Evolutionary conservation across 257 asterid genomes (phyloP), one percentile per base, ranked within the genome.

Genomic region (Paulownia fortunei): DNA sequence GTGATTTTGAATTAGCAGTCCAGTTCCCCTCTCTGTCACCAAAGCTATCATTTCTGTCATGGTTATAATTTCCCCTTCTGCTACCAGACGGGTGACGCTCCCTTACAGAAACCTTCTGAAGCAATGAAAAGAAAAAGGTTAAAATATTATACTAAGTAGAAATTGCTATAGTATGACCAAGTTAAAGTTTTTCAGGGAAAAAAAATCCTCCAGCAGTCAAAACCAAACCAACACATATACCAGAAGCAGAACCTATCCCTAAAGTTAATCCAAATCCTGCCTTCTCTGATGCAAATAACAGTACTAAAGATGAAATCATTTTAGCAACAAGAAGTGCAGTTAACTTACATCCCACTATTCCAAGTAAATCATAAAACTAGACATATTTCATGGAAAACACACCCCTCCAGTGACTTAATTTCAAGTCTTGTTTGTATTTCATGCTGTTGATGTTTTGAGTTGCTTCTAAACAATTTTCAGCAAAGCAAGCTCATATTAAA

Each of bases 21-120:
- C 98, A 94, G 84, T 80, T 88, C 39, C 91, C 94, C 23, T 92
- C 98, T 86, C 94, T 88, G 78, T 90, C 98, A 78, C 85, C 84
- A 66, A 81, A 89, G 82, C 42, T 83, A 65, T 91, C 94, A 58
- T 79, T 91, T 83, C 93, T 83, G 79, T 91, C 97, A 68, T 90
- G 85, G 88, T 81, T 88, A 79, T 88, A 90, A 76, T 81, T 88
- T 79, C 98, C 97, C 81, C 96, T 89, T 87, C 97, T 88, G 72
- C 76, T 70, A 80, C 92, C 85, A 63, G 97, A 80, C 16, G 97
- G 77, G 80, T 87, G 89, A 13, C 91, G 92, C 74, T 90, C 99
- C 88, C 97, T 82, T 56, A 63, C 76, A 63, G 96, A 83, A 46
- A 85, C 85, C 88, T 91, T 94, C 96, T 83, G 87, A 81, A 79